Percentiles rank a stretch among this genome's conserved stretches.
These are phyloP conservation scores for Punctularia strigosozonata DNA, from an alignment of 768 basidiomycete genomes.

Conservation along the genomic window DNA sequence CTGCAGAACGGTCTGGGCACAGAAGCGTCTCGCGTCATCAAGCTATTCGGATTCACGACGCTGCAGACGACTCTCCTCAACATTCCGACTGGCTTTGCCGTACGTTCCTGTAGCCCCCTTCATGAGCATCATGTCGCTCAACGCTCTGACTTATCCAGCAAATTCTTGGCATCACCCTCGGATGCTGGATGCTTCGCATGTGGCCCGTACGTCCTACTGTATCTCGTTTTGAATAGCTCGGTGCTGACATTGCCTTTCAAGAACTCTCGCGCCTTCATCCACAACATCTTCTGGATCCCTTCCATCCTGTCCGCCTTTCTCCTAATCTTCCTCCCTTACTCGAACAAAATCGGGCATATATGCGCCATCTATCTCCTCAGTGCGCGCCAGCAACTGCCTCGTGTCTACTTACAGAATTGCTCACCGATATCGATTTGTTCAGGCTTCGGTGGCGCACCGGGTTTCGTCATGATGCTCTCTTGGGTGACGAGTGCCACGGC, in stretches of 20 bases:
- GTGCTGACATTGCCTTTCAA: slow-evolving; percentile 7
- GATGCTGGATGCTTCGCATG: slow-evolving; percentile 4
- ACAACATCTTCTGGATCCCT: slow-evolving; percentile 15
- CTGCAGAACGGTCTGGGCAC: slow-evolving; percentile 13
- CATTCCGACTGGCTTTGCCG: slow-evolving; percentile 8
- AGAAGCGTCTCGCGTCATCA: slow-evolving; percentile 11
- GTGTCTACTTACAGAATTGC: slow-evolving; percentile 8
- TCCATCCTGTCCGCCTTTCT: slow-evolving; percentile 15
- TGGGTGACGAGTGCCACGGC: slow-evolving; percentile 8
- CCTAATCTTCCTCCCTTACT: slow-evolving; percentile 9
- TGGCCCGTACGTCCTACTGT: slow-evolving; percentile 11
- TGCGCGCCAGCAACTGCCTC: not conserved
- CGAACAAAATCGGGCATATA: slow-evolving; percentile 7
- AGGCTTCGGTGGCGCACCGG: slow-evolving; percentile 8
- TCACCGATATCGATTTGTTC: slow-evolving; percentile 5
- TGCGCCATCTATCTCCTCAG: not conserved
- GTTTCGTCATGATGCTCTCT: slow-evolving; percentile 8
- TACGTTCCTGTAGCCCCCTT: not conserved
- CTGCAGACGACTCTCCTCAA: slow-evolving; percentile 11
- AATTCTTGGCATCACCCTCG: slow-evolving; percentile 7
- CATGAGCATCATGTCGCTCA: not conserved
- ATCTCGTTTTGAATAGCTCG: slow-evolving; percentile 2
- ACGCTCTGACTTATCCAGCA: slow-evolving; percentile 1
- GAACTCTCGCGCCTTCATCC: slow-evolving; percentile 14
- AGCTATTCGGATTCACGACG: slow-evolving; percentile 9